These are phyloP conservation scores for Populus hybrid DNA, from an alignment of 441 rosid species.

Conservation along the genomic window DNA sequence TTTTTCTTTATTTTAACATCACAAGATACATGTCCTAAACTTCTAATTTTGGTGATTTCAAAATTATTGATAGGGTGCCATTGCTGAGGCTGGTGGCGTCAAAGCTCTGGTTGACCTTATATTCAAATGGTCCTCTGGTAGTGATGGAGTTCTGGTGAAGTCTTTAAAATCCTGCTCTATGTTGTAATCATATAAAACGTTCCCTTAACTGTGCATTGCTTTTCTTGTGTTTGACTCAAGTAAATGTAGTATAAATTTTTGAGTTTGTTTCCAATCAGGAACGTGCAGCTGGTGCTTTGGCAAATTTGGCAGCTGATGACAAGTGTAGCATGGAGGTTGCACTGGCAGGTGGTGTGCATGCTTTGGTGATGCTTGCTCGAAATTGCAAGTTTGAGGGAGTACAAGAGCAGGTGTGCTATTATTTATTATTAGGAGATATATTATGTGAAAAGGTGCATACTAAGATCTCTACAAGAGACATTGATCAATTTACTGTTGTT, in stretches of 20 bases:
- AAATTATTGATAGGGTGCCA: constrained; percentile 55
- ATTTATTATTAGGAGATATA: constrained; percentile 3
- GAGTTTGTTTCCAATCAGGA: constrained; percentile 45
- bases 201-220: constrained; percentile 6
- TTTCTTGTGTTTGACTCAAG: neutral
- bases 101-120: constrained; percentile 93
- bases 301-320: constrained; percentile 98
- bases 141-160: constrained; percentile 89
- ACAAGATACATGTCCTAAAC: neutral
- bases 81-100: constrained; percentile 91
- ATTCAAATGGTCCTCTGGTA: constrained; percentile 79
- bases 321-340: constrained; percentile 96
- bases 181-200: neutral
- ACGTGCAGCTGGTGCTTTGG: constrained; percentile 98
- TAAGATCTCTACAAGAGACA: constrained; percentile 9
- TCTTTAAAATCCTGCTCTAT: constrained; percentile 16
- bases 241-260: constrained; percentile 12
- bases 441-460: neutral
- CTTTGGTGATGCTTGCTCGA: constrained; percentile 90
- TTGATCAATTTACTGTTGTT: neutral
- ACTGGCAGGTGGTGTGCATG: constrained; percentile 84
- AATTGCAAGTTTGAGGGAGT: constrained; percentile 91
- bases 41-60: constrained; percentile 15
- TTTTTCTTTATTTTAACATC: neutral
- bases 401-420: constrained; percentile 75